Percentiles rank a stretch among this genome's conserved stretches.
Conservation (phyloP, 2,329 filamentous ascomycete genomes). For the Hymenoscyphus occultus region DNA sequence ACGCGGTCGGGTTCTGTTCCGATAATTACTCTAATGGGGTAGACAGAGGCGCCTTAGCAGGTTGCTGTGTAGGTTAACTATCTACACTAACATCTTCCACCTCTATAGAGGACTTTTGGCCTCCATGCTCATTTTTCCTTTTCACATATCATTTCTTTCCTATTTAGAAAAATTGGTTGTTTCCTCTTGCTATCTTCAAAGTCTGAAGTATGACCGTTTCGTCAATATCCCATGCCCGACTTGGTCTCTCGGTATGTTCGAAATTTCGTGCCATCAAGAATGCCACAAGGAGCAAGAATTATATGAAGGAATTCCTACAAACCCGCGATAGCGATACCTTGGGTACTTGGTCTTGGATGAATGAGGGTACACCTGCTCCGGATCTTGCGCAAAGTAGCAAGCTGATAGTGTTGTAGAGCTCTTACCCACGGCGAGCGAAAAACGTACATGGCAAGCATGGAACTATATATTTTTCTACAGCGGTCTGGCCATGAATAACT, state of each 20-base stretch:
- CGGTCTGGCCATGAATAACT: constrained; percentile 33
- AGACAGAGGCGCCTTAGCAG: neutral
- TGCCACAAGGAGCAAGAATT: constrained; percentile 6
- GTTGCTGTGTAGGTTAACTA: too few species aligned
- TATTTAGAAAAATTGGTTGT: neutral
- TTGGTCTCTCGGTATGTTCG: constrained; percentile 27
- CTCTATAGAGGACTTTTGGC: neutral
- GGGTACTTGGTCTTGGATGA: constrained; percentile 13
- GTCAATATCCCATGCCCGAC: neutral
- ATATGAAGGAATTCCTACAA: constrained; percentile 9
- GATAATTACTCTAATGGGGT: neutral
- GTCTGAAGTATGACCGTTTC: neutral
- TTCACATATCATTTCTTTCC: neutral
- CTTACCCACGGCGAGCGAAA: neutral
- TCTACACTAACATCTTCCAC: neutral
- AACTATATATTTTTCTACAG: constrained; percentile 43
- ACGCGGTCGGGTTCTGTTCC: neutral
- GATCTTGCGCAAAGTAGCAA: neutral
- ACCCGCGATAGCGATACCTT: constrained; percentile 7
- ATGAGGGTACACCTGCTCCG: constrained; percentile 10
- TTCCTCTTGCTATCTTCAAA: neutral
- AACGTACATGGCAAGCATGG: constrained; percentile 19
- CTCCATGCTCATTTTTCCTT: neutral
- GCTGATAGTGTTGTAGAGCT: neutral
- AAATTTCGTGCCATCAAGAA: constrained; percentile 3